Evolutionary conservation across 768 basidiomycete genomes (phyloP).

Genomic region (Calocybe indica): DNA sequence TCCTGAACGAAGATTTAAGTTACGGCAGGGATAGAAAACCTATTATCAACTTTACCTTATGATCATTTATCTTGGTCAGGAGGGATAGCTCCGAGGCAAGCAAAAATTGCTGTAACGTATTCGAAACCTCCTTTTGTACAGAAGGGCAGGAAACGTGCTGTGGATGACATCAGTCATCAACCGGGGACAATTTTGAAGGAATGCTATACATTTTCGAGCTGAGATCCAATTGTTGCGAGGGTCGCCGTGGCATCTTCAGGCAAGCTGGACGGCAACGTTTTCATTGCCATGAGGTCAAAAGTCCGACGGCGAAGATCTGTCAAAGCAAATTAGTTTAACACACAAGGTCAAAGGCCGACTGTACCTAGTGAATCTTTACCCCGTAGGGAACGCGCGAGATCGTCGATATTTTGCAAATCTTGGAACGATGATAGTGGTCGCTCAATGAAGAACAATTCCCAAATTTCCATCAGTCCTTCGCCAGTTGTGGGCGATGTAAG

Average conservation of each 20-base stretch:
- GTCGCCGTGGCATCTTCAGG: slow-evolving; percentile 11
- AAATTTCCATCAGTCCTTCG: slow-evolving; percentile 64
- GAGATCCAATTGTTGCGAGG: slow-evolving; percentile 9
- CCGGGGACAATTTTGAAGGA: too few relatives aligned
- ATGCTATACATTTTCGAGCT: slow-evolving; percentile 16
- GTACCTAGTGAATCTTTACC: slow-evolving; percentile 12
- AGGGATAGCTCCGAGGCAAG: too few relatives aligned
- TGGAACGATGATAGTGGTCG: slow-evolving; percentile 9
- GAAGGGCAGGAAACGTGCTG: too few relatives aligned
- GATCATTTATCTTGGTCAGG: too few relatives aligned
- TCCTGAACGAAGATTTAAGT: slow-evolving; percentile 4
- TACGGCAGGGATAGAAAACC: too few relatives aligned
- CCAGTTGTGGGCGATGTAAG: slow-evolving; percentile 62
- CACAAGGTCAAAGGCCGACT: not conserved
- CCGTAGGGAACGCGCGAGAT: slow-evolving; percentile 13
- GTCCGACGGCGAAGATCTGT: slow-evolving; percentile 34
- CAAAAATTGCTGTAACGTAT: too few relatives aligned
- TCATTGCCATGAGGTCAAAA: slow-evolving; percentile 34
- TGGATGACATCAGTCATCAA: too few relatives aligned
- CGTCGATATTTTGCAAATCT: slow-evolving; percentile 15
- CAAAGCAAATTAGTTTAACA: not conserved
- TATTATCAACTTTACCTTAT: too few relatives aligned
- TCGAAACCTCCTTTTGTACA: too few relatives aligned
- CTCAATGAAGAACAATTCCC: slow-evolving; percentile 43
- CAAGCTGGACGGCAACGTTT: slow-evolving; percentile 19